Base-by-base conservation (phyloP, 257 asterid genomes). In the Solanum sparsipilum region DNA sequence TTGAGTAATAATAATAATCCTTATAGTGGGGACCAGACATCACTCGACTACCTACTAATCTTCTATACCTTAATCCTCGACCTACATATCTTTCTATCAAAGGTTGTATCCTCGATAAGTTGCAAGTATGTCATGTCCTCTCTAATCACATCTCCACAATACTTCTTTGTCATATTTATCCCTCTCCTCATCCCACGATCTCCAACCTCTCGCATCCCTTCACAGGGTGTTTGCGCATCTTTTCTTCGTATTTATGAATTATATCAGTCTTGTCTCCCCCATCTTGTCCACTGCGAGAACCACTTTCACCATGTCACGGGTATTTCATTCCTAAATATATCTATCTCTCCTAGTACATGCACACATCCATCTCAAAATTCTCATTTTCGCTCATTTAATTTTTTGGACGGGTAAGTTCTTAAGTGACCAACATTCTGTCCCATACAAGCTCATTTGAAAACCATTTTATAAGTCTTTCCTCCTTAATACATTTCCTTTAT, bases 331-430 rank as follows among this genome's bases (percentile, higher is more conserved):
- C 29, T n/a, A 63, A 63, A 23, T 63, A 52, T 6, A 52, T 16
- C 1, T 65, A 65, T n/a, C 4, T 63, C 16, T n/a, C 7, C 4
- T n/a, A n/a, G 8, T 65, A n/a, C 0, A 0, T 2, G 32, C 1
- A 65, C 7, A 65, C 32, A 65, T 65, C 13, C 31, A 65, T n/a
- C 32, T 65, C 32, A 11, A 65, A 1, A 10, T 65, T 5, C 16
- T 65, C 16, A 65, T 65, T 65, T 58, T 63, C 0, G 13, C 7
- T n/a, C 6, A 0, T 10, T 63, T 4, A 9, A 63, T 9, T 63
- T 63, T 11, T 1, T 23, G 6, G 15, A 23, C 7, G 31, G 3
- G 15, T 0, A 3, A 63, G 1, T 63, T 63, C 3, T 23, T 10
- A 8, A 63, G 16, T 63, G 31, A 4, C 31, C 7, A 63, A 4